These are phyloP conservation scores for Inga oerstediana DNA, from an alignment of 306 rosid genomes.

Conservation along the genomic window DNA sequence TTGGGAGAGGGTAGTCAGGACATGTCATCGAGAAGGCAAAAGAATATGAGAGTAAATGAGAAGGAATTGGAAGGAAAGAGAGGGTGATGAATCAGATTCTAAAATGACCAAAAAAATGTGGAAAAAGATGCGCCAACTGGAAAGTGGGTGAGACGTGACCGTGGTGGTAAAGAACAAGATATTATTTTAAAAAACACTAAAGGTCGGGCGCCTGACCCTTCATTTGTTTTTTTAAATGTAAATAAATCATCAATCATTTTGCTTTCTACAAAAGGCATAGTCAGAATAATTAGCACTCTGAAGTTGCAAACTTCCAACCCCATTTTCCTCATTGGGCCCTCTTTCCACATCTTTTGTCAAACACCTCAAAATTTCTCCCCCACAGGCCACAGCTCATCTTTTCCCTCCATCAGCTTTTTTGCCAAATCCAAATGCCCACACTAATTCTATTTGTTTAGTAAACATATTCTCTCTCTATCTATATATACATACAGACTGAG, in stretches of 20 bases:
- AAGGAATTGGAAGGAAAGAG: not conserved
- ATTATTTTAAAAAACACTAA: no score
- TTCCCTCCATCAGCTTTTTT: not conserved
- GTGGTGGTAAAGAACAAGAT: not conserved
- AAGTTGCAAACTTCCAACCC: not conserved
- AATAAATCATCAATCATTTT: not conserved
- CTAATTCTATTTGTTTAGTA: no score
- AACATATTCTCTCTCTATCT: no score
- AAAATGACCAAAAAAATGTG: constrained; percentile 11
- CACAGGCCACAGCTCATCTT: not conserved
- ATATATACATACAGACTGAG: no score
- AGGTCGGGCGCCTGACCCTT: no score
- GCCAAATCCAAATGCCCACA: no score
- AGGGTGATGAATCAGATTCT: not conserved
- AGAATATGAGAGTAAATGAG: not conserved
- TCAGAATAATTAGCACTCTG: not conserved
- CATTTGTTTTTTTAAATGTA: no score
- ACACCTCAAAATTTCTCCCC: not conserved
- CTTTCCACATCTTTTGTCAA: not conserved
- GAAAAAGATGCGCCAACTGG: constrained; percentile 33
- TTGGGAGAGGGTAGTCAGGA: no score
- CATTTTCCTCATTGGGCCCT: not conserved
- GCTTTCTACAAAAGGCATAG: not conserved
- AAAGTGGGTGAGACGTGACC: constrained; percentile 28
- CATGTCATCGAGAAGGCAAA: not conserved